Evolutionary conservation across 129 eudicot genomes (phyloP).

Genomic region (Flaveria robusta): DNA sequence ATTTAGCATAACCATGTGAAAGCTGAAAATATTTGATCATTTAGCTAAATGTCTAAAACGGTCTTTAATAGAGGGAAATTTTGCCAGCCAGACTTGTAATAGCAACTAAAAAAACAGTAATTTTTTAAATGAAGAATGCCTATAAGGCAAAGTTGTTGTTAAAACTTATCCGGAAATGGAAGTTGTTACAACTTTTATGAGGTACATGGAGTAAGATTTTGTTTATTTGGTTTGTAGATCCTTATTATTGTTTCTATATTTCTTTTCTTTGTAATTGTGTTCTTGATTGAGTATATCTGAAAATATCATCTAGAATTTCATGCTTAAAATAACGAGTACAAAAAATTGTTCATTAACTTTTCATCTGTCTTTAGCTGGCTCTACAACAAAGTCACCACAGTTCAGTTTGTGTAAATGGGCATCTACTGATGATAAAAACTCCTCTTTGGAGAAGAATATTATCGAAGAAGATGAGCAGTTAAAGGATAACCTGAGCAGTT

Average conservation of each 20-base stretch:
- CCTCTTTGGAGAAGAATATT: slow-evolving; percentile 38
- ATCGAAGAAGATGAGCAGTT: slow-evolving; percentile 46
- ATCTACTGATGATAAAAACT: slow-evolving; percentile 41
- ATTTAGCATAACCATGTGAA: not conserved
- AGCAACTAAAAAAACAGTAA: not conserved
- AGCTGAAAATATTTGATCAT: not conserved
- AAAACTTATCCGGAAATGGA: not conserved
- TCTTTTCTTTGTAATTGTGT: not conserved
- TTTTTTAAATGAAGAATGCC: no score
- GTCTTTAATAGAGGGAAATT: not conserved
- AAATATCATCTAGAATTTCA: not conserved
- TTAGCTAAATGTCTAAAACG: slow-evolving; percentile 16
- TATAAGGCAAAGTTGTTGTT: not conserved
- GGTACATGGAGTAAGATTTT: not conserved
- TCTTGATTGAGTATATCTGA: not conserved
- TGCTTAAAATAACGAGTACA: not conserved
- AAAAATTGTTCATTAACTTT: not conserved
- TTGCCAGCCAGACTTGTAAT: not conserved
- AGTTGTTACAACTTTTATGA: not conserved
- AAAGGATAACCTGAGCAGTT: slow-evolving; percentile 37
- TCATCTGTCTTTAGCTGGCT: slow-evolving; percentile 37
- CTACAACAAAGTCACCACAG: slow-evolving; percentile 41
- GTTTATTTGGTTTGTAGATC: not conserved
- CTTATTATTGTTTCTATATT: not conserved
- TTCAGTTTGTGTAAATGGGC: slow-evolving; percentile 74